Conservation (phyloP, 805 yeast genomes). For the Brettanomyces naardenensis region DNA sequence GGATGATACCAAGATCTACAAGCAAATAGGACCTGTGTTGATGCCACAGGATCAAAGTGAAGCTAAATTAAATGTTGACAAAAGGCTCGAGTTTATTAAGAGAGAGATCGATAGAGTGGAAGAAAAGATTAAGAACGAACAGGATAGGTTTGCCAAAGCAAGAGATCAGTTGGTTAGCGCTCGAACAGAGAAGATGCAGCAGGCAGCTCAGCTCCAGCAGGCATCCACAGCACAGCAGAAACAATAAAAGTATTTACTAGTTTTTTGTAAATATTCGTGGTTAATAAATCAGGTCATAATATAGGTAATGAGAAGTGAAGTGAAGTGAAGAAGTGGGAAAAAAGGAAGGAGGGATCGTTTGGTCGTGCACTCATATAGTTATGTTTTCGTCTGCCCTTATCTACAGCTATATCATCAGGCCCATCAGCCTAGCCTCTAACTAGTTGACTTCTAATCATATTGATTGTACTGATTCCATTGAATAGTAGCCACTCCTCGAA, state of each 20-base stretch:
- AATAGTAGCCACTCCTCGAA: conserved; percentile 74
- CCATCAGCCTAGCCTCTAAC: conserved; percentile 57
- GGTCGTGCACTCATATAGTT: too few relatives aligned
- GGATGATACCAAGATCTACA: conserved; percentile 70
- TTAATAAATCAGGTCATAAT: too few relatives aligned
- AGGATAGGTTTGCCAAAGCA: conserved; percentile 46
- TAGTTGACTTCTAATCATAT: conserved; percentile 64
- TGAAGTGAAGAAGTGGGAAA: too few relatives aligned
- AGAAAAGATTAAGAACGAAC: conserved; percentile 49
- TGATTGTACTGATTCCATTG: conserved; percentile 53
- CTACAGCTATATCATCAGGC: too few relatives aligned
- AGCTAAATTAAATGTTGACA: conserved; percentile 76
- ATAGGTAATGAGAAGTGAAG: too few relatives aligned
- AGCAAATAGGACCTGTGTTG: conserved; percentile 86
- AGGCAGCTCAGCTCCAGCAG: not conserved
- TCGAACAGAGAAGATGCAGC: conserved; percentile 1
- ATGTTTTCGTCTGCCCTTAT: too few relatives aligned
- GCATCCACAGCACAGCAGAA: not conserved
- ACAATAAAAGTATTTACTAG: too few relatives aligned
- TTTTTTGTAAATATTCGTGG: too few relatives aligned
- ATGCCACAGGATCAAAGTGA: conserved; percentile 83
- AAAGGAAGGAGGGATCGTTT: too few relatives aligned
- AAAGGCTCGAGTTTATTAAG: conserved; percentile 82
- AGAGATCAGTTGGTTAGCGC: conserved; percentile 27
- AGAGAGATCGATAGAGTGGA: conserved; percentile 77